Evolutionary conservation across 805 yeast species (phyloP).

Genomic region (Wickerhamomyces strasburgensis): DNA sequence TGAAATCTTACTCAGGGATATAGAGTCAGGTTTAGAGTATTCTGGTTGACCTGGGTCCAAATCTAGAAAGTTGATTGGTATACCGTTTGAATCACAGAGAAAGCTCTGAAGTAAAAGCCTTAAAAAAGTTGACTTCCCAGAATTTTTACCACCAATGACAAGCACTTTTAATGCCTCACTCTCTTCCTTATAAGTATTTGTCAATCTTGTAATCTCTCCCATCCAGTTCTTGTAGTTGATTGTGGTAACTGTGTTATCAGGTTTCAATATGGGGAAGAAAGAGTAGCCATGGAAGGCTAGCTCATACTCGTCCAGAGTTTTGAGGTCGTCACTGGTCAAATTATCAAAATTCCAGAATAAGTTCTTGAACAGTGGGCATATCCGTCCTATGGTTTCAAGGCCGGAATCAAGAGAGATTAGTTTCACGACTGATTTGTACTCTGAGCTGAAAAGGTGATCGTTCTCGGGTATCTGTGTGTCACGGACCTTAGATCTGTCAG

Average conservation of each 20-base stretch:
- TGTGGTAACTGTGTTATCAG: slow-evolving; percentile 23
- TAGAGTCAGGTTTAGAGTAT: slow-evolving; percentile 63
- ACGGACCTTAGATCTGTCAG: slow-evolving; percentile 26
- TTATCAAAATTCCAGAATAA: slow-evolving; percentile 28
- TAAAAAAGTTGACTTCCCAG: slow-evolving; percentile 77
- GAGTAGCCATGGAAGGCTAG: slow-evolving; percentile 30
- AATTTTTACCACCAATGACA: slow-evolving; percentile 51
- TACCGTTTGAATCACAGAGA: slow-evolving; percentile 22
- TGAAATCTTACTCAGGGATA: slow-evolving; percentile 45
- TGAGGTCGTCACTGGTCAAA: slow-evolving; percentile 11
- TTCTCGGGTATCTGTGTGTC: slow-evolving; percentile 31
- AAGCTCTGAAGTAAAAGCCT: slow-evolving; percentile 49
- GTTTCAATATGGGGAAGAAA: slow-evolving; percentile 31
- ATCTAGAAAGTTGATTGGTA: slow-evolving; percentile 52
- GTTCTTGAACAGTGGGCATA: slow-evolving; percentile 42
- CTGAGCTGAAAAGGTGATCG: slow-evolving; percentile 33
- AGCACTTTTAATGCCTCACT: slow-evolving; percentile 25
- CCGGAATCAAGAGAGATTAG: slow-evolving; percentile 38
- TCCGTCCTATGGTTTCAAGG: slow-evolving; percentile 36
- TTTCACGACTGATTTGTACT: slow-evolving; percentile 39
- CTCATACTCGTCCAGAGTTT: slow-evolving; percentile 21
- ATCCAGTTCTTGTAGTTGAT: slow-evolving; percentile 27
- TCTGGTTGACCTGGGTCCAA: slow-evolving; percentile 91
- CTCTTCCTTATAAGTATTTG: slow-evolving; percentile 31
- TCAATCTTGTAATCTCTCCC: slow-evolving; percentile 36